Evolutionary conservation across 2,329 filamentous ascomycete species (phyloP), one percentile per base, ranked within the genome.

Genomic region (Aspergillus calidoustus): DNA sequence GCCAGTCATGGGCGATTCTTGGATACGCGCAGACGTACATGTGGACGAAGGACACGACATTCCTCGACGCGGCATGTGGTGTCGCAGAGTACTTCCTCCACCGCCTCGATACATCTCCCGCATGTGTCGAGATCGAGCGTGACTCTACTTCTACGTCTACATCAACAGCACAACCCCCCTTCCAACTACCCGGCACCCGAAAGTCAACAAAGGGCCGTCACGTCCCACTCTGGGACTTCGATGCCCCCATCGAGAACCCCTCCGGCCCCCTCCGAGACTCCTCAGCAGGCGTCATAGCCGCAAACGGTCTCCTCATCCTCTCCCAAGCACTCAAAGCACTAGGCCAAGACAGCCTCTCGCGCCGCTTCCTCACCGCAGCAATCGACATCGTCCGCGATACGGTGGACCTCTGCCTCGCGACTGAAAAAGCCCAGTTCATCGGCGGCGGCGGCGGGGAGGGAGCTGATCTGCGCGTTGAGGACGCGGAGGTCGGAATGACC

Each of bases 271-370:
- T 79, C 67, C 64, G 78, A 28, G 79, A 81, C 57, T 74, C 76
- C 0, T 78, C 75, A 0, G 79, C 79, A 0, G 79, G 74, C 0
- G 71, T 79, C 4, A 76, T 80, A 30, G 75, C 78, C 1, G 79
- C 77, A 0, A 80, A 81, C 53, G 79, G 79, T 0, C 55, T 81
- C 3, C 54, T 81, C 6, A 64, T 80, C 8, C 73, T 80, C 7
- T 72, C 76, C 19, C 76, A 79, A 59, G 44, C 43, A 5, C 52
- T 70, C 23, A 22, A 49, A 17, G 48, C 57, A 2, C 41, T 57
- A 17, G 54, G 54, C 2, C 44, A 63, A 13, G 38, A 54, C 3
- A 41, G 7, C 2, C 46, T 57, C 4, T 59, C 61, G 3, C 28
- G 51, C 4, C 47, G 57, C 2, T 68, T 62, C 17, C 54, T 61